Evolutionary conservation across 2,329 filamentous ascomycete species (phyloP).

Genomic region (Phialocephala sp.): DNA sequence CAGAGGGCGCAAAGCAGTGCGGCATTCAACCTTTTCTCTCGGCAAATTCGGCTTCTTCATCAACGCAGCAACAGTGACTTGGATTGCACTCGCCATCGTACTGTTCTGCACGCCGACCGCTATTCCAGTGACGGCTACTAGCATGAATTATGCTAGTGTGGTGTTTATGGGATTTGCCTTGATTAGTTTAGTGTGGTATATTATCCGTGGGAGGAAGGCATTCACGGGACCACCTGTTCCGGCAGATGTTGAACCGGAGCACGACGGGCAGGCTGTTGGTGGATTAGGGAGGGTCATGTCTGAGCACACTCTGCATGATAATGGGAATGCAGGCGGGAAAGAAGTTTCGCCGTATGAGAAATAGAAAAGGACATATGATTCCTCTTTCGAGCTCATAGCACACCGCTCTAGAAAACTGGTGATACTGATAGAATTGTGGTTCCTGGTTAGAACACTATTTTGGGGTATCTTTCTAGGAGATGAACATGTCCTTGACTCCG

Average conservation of each 20-base stretch:
- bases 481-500: too few species aligned
- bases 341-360: slow-evolving; percentile 7
- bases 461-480: too few species aligned
- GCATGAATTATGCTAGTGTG: slow-evolving; percentile 72
- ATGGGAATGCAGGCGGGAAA: slow-evolving; percentile 8
- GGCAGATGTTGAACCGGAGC: slow-evolving; percentile 34
- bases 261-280: slow-evolving; percentile 35
- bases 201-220: slow-evolving; percentile 64
- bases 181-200: slow-evolving; percentile 68
- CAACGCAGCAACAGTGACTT: slow-evolving; percentile 70
- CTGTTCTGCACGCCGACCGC: slow-evolving; percentile 78
- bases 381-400: too few species aligned
- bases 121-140: slow-evolving; percentile 58
- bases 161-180: slow-evolving; percentile 67
- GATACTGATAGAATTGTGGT: too few species aligned
- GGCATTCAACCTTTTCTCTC: slow-evolving; percentile 69
- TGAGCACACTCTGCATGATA: not conserved
- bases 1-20: slow-evolving; percentile 68
- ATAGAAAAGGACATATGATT: not conserved
- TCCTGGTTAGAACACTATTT: too few species aligned
- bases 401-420: too few species aligned
- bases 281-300: slow-evolving; percentile 32
- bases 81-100: slow-evolving; percentile 73
- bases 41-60: slow-evolving; percentile 71
- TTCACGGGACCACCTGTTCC: slow-evolving; percentile 61